phyloP scores from a whole-genome alignment of 768 basidiomycete species.

The Mycena rosella region DNA sequence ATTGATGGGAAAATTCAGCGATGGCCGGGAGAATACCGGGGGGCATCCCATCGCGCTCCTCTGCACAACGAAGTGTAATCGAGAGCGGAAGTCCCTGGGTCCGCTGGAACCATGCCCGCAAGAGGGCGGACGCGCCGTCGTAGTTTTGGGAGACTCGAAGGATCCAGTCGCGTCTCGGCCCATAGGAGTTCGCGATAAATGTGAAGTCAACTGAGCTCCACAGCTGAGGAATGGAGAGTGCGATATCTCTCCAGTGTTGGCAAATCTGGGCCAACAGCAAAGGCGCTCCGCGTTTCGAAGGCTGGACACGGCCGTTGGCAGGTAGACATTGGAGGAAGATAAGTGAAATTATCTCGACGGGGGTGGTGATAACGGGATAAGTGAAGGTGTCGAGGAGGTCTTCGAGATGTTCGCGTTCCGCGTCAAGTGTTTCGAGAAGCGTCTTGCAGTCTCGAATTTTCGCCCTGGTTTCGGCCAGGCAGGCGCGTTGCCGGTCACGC shows the following conservation, averaged over 20 bases:
- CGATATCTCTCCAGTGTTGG: constrained; percentile 7
- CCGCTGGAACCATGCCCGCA: neutral
- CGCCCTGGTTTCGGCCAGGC: neutral
- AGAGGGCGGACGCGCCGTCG: neutral
- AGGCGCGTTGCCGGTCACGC: neutral
- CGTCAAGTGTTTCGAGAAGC: neutral
- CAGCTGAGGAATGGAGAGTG: neutral
- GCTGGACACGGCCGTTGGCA: neutral
- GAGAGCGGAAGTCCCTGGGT: neutral
- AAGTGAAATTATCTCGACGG: neutral
- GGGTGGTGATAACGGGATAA: neutral
- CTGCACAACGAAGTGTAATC: neutral
- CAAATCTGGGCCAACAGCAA: constrained; percentile 6
- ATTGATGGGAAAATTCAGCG: neutral
- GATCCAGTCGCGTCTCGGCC: neutral
- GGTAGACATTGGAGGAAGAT: constrained; percentile 6
- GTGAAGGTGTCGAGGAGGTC: neutral
- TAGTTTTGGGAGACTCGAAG: neutral
- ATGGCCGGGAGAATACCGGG: neutral
- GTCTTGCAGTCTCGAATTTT: neutral
- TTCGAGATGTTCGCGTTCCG: constrained; percentile 3
- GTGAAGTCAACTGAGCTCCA: constrained; percentile 7
- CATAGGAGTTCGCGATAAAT: neutral
- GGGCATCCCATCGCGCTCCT: neutral
- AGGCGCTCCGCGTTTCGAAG: neutral